These are phyloP conservation scores for Dactylellina sp. DNA, from an alignment of 2,329 filamentous ascomycete species.

Conservation along the genomic window DNA sequence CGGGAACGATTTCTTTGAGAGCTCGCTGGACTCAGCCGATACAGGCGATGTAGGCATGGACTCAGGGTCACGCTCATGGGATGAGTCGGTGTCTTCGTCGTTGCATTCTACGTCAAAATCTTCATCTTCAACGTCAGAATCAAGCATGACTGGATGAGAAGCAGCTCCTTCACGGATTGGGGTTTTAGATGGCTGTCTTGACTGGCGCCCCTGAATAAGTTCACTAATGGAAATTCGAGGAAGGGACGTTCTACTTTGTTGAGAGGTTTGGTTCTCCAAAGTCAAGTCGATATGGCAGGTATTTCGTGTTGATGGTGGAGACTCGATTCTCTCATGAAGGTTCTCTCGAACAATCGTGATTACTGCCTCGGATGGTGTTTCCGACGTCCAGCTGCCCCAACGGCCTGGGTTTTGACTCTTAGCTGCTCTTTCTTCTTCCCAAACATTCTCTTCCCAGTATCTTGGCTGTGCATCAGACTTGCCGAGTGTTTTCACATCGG, in stretches of 20 bases:
- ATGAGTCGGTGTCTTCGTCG: slow-evolving; percentile 33
- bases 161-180: slow-evolving; percentile 22
- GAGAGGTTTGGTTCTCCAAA: slow-evolving; percentile 1
- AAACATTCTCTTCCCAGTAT: slow-evolving; percentile 18
- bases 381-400: slow-evolving; percentile 1
- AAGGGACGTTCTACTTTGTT: slow-evolving; percentile 15
- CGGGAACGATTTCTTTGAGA: slow-evolving; percentile 15
- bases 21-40: slow-evolving; percentile 21
- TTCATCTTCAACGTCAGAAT: slow-evolving; percentile 43
- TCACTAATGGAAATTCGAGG: slow-evolving; percentile 52
- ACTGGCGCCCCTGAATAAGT: slow-evolving; percentile 37
- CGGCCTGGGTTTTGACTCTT: background rate
- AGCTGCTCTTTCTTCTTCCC: slow-evolving; percentile 10
- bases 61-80: slow-evolving; percentile 10
- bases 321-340: slow-evolving; percentile 4
- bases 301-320: slow-evolving; percentile 8
- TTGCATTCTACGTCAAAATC: slow-evolving; percentile 19
- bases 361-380: slow-evolving; percentile 14
- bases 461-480: slow-evolving; percentile 3
- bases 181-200: slow-evolving; percentile 33
- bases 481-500: slow-evolving; percentile 33
- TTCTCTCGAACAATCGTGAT: slow-evolving; percentile 21
- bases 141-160: slow-evolving; percentile 12
- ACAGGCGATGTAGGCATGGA: slow-evolving; percentile 32
- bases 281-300: slow-evolving; percentile 42